A percentile compares a stretch with the other conserved stretches of the same genome.
These are phyloP conservation scores for Pythium periplocum DNA, from an alignment of 352 stramenopile species.

Conservation along the genomic window DNA sequence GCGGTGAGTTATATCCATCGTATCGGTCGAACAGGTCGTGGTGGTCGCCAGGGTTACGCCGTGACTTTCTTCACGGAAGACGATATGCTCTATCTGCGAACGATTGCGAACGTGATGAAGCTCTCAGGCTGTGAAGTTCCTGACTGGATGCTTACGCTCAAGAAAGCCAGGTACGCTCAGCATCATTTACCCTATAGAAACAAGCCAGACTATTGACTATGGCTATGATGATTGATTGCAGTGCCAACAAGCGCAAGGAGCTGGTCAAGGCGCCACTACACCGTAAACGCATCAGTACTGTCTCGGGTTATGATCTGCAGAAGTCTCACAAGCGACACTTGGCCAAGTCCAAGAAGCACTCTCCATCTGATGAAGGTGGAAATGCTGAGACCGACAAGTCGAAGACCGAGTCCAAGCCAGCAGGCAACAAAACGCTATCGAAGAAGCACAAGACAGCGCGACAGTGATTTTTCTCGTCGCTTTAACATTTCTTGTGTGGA, in stretches of 20 bases:
- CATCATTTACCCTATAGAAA: too few species aligned
- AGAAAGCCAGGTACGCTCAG: slow-evolving; percentile 76
- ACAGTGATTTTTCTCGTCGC: too few species aligned
- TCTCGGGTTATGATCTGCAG: slow-evolving; percentile 85
- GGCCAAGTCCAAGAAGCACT: slow-evolving; percentile 7
- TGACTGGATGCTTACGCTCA: slow-evolving; percentile 97
- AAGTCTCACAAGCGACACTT: slow-evolving; percentile 75
- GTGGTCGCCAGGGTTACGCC: slow-evolving; percentile 89
- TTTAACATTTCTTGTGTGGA: too few species aligned
- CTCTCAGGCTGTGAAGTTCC: slow-evolving; percentile 96
- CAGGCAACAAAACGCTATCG: too few species aligned
- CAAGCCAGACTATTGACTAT: too few species aligned
- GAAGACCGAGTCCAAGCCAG: neutral
- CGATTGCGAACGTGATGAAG: slow-evolving; percentile 98
- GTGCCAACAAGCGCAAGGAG: slow-evolving; percentile 68
- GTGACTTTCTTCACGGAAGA: slow-evolving; percentile 98
- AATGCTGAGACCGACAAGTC: slow-evolving; percentile 4
- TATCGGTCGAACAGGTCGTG: slow-evolving; percentile 94
- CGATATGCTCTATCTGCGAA: slow-evolving; percentile 92
- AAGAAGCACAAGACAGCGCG: too few species aligned
- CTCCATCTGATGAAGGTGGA: too few species aligned
- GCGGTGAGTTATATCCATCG: slow-evolving; percentile 96
- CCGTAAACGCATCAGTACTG: slow-evolving; percentile 77
- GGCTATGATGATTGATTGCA: slow-evolving; percentile 10
- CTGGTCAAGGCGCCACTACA: slow-evolving; percentile 71